Percentiles rank a stretch among this genome's conserved stretches.
These are phyloP conservation scores for Daldinia loculata DNA, from an alignment of 495 filamentous ascomycete genomes.

Conservation along the genomic window DNA sequence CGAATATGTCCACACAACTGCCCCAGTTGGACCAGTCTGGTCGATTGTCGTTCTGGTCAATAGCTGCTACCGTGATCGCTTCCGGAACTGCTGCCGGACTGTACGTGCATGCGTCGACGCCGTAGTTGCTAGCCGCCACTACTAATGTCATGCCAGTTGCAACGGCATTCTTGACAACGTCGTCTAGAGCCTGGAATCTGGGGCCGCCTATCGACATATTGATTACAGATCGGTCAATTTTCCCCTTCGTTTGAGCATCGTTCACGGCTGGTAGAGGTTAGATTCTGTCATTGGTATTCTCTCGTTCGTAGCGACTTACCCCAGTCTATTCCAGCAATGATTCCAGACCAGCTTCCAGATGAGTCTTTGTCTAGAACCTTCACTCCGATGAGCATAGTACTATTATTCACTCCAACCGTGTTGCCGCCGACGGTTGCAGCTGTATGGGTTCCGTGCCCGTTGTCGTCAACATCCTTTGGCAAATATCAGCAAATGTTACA, in stretches of 20 bases:
- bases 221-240: conserved; percentile 48
- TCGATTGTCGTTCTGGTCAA: conserved; percentile 42
- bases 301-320: conserved; percentile 27
- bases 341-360: conserved; percentile 50
- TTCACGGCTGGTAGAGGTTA: conserved; percentile 38
- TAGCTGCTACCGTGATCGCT: conserved; percentile 61
- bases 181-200: conserved; percentile 53
- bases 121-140: conserved; percentile 56
- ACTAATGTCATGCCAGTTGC: conserved; percentile 53
- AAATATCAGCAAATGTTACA: conserved; percentile 2
- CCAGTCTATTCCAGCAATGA: conserved; percentile 62
- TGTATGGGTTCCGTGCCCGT: conserved; percentile 67
- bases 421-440: conserved; percentile 63
- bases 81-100: conserved; percentile 56
- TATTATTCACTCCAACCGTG: conserved; percentile 66
- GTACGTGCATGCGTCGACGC: conserved; percentile 46
- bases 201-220: conserved; percentile 56
- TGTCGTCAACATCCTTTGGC: conserved; percentile 50
- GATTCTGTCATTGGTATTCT: not conserved
- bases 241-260: conserved; percentile 45
- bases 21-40: conserved; percentile 59
- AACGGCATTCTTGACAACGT: conserved; percentile 47
- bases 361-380: conserved; percentile 61
- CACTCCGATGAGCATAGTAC: conserved; percentile 63
- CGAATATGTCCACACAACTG: conserved; percentile 49